Base-by-base conservation (phyloP, 2,329 filamentous ascomycete species). In the Amesomyces nigricolor region DNA sequence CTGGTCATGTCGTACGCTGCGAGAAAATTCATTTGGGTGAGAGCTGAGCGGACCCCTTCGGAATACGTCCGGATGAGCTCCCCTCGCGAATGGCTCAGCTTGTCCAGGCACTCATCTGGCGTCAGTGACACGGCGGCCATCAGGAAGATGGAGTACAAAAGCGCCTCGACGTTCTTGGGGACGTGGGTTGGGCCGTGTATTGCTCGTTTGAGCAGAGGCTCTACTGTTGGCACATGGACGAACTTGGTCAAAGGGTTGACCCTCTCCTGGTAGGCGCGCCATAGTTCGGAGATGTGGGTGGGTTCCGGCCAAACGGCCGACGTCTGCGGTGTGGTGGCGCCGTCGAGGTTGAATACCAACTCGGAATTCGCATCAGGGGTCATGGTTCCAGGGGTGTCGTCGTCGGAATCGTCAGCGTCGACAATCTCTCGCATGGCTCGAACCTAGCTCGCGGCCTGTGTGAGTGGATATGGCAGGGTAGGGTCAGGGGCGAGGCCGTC, bases 211-310 rank as follows among this genome's bases (percentile, higher is more conserved):
- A 91, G 73, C 45, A 80, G 78, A 2, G 79, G 78, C 63, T 90
- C 84, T 4, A 89, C 69, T 0, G 83, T 83, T 0, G 88, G 87
- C 1, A 86, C 79, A 65, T 92, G 88, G 22, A 89, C 82, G 45
- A 82, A 72, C 66, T 91, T 91, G 61, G 83, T 81, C 45, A 90
- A 68, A 0, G 88, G 87, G 63, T 91, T 87, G 53, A 91, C 83
- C 58, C 88, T 84, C 47, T 89, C 83, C 5, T 90, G 72, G 61
- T 86, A 91, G 8, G 82, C 74, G 66, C 90, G 85, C 88, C 88
- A 92, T 5, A 92, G 75, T 49, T 78, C 78, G 63, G 88, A 84
- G 26, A 88, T 80, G 35, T 88, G 82, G 11, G 81, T 77, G 0
- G 83, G 79, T 4, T 81, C 74, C 0, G 88, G 88, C 62, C 87